Base-by-base conservation (phyloP, 306 rosid genomes). In the Prunus mume region DNA sequence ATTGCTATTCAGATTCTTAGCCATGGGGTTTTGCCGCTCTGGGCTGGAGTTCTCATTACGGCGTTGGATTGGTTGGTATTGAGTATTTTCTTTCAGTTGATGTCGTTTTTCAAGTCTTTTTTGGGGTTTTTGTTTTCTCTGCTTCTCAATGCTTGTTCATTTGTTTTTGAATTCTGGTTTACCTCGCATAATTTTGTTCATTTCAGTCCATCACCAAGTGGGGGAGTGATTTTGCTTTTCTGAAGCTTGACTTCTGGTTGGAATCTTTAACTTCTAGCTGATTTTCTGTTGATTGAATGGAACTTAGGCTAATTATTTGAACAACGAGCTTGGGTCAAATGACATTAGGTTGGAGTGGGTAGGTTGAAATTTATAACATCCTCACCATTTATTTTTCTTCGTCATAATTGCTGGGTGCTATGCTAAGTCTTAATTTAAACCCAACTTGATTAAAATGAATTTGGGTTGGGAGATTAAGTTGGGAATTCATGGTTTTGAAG, bases 1-100 rank as follows among this genome's bases (percentile, higher is more conserved):
- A 90, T 92, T 55, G 97, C 97, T 69, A 85, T 92, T 32, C 97
- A 88, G 84, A 92, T 92, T 81, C 90, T 92, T 15, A 92, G 96
- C 79, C 82, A 74, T 9, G 96, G 97, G 9, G 30, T 88, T 32
- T 72, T 92, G 70, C 96, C 96, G 3, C 91, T 92, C 15, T 92
- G 97, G 97, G 96, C 81, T 50, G 97, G 97, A 45, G 97, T 92
- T 50, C 77, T 92, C 18, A 92, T 92, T 34, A 92, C 97, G 41
- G 97, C 97, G 6, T 90, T 88, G 5, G 97, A 92, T 84, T 92
- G 97, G 97, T 92, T 77, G 34, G 83, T 75, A 9, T 51, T 70
- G 34, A 51, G 68, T 28, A 3, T 63, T 5, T 3, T 49, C 52
- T 30, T 63, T 30, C 0, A 47, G 11, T 17, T 30, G 9, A 17